These are phyloP conservation scores for Aspergillus sclerotialis DNA, from an alignment of 2,329 filamentous ascomycete species.

Conservation along the genomic window DNA sequence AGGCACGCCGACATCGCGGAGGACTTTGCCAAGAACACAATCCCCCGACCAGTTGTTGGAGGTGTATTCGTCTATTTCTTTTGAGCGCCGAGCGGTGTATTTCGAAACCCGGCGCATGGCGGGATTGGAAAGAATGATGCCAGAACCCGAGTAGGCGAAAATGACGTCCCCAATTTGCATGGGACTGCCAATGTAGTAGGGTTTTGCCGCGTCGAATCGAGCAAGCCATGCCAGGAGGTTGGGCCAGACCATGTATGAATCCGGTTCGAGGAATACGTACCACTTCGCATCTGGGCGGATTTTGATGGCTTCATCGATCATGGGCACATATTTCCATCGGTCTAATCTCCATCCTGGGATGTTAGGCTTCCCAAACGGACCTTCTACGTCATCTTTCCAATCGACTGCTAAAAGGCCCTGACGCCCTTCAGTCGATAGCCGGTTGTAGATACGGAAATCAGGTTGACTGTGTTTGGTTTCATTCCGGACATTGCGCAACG, in stretches of 20 bases:
- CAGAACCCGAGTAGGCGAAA: conserved; percentile 45
- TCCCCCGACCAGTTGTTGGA: conserved; percentile 38
- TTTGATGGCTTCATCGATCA: conserved; percentile 42
- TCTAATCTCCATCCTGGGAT: conserved; percentile 43
- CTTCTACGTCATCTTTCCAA: conserved; percentile 21
- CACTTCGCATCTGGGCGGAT: conserved; percentile 43
- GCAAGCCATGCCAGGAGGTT: conserved; percentile 47
- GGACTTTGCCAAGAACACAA: conserved; percentile 38
- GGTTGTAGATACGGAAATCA: conserved; percentile 47
- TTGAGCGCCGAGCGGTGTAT: conserved; percentile 31
- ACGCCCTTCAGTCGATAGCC: conserved; percentile 33
- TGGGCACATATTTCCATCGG: conserved; percentile 51
- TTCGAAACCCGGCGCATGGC: conserved; percentile 38
- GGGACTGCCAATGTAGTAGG: conserved; percentile 45
- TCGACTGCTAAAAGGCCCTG: conserved; percentile 23
- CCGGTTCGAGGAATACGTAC: conserved; percentile 52
- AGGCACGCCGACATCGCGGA: conserved; percentile 34
- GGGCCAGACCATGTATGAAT: conserved; percentile 48
- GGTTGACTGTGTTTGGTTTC: conserved; percentile 32
- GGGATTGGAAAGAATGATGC: conserved; percentile 42
- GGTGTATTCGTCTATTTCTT: conserved; percentile 38
- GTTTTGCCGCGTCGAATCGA: conserved; percentile 37
- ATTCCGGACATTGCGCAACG: conserved; percentile 38
- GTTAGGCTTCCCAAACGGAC: conserved; percentile 25
- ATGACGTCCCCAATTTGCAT: conserved; percentile 39